phyloP scores from a whole-genome alignment of 83 land plant species.

The Picea abies region DNA sequence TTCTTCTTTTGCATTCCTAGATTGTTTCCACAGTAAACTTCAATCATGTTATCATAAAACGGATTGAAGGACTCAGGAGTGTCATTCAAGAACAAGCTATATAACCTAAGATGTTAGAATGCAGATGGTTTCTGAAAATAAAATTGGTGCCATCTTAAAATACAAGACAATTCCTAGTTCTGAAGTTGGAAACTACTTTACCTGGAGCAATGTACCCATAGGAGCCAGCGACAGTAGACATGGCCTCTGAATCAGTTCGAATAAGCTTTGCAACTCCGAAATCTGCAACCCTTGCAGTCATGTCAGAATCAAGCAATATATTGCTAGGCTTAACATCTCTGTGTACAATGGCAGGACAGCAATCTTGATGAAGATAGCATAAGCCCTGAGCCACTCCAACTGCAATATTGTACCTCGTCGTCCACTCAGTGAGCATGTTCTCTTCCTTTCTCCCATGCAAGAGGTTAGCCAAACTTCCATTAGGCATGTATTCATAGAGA shows the following conservation, averaged over 20 bases:
- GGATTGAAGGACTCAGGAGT: too few species aligned
- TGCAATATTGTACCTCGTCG: constrained; percentile 66
- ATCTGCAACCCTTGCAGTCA: constrained; percentile 89
- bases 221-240: constrained; percentile 84
- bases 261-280: constrained; percentile 82
- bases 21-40: too few species aligned
- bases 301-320: constrained; percentile 62
- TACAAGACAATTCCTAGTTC: background rate
- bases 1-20: too few species aligned
- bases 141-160: background rate
- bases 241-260: constrained; percentile 47
- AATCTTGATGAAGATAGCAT: constrained; percentile 80
- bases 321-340: constrained; percentile 80
- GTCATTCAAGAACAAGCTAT: too few species aligned
- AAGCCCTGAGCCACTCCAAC: constrained; percentile 82
- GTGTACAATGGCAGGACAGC: constrained; percentile 73
- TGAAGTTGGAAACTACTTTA: background rate
- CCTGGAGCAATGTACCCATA: constrained; percentile 91
- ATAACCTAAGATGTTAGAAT: background rate
- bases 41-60: too few species aligned
- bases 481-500: constrained; percentile 87
- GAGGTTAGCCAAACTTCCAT: constrained; percentile 69
- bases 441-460: constrained; percentile 42
- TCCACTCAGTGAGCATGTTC: constrained; percentile 52
- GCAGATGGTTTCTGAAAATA: background rate